These are phyloP conservation scores for Wickerhamiella spandovensis DNA, from an alignment of 805 yeast genomes.

Conservation along the genomic window DNA sequence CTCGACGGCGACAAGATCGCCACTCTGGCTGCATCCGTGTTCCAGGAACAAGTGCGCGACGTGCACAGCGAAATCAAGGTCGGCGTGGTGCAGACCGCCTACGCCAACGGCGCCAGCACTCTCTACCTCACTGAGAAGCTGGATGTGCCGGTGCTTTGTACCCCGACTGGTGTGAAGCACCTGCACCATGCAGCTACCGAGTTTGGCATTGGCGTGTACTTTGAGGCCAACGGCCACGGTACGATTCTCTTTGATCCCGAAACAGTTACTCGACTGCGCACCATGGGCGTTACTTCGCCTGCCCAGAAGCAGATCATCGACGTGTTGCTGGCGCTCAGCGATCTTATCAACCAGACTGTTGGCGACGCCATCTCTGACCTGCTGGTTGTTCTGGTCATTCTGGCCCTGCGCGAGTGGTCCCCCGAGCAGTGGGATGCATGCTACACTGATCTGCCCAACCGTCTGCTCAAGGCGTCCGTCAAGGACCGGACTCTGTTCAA, in stretches of 20 bases:
- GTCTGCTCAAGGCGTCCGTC: slow-evolving; percentile 67
- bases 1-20: slow-evolving; percentile 93
- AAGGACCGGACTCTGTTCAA: slow-evolving; percentile 65
- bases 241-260: slow-evolving; percentile 68
- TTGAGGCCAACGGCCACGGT: slow-evolving; percentile 99
- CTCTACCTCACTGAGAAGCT: slow-evolving; percentile 47
- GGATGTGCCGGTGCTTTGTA: slow-evolving; percentile 67
- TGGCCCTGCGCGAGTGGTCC: slow-evolving; percentile 40
- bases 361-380: slow-evolving; percentile 96
- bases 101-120: slow-evolving; percentile 91
- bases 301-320: slow-evolving; percentile 37
- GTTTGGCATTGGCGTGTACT: slow-evolving; percentile 85
- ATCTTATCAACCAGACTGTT: slow-evolving; percentile 88
- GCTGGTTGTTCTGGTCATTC: slow-evolving; percentile 57
- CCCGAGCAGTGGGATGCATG: slow-evolving; percentile 63
- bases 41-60: slow-evolving; percentile 38
- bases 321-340: slow-evolving; percentile 46
- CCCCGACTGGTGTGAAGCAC: slow-evolving; percentile 95
- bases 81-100: slow-evolving; percentile 95
- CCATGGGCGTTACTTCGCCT: slow-evolving; percentile 28
- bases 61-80: slow-evolving; percentile 30
- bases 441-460: slow-evolving; percentile 79
- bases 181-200: slow-evolving; percentile 80
- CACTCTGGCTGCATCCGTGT: slow-evolving; percentile 61
- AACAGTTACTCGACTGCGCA: slow-evolving; percentile 29